These are phyloP conservation scores for Quillaja saponaria DNA, from an alignment of 306 rosid genomes.

Conservation along the genomic window DNA sequence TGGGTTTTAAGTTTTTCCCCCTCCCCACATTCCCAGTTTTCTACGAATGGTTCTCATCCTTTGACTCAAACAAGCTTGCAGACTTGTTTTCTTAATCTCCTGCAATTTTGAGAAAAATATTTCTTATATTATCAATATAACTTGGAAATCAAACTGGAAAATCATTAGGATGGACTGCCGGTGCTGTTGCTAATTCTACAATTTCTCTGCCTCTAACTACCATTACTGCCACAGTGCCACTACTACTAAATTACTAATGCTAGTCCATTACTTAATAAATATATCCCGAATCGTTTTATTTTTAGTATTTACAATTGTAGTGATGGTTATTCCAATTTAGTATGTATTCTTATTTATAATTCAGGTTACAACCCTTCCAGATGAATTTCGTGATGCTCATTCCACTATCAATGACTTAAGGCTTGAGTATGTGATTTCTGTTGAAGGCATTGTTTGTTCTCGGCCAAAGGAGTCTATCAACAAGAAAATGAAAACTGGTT, in stretches of 20 bases:
- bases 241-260: not conserved
- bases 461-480: conserved; percentile 79
- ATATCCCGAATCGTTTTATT: too few relatives aligned
- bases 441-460: conserved; percentile 80
- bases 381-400: conserved; percentile 81
- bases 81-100: not conserved
- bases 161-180: not conserved
- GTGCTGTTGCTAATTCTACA: conserved; percentile 5
- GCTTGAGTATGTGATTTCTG: conserved; percentile 83
- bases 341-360: conserved; percentile 31
- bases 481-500: conserved; percentile 83
- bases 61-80: not conserved
- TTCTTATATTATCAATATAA: not conserved
- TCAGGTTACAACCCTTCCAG: conserved; percentile 90
- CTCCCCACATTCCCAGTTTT: not conserved
- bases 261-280: too few relatives aligned
- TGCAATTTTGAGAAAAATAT: conserved; percentile 5
- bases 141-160: not conserved
- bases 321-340: not conserved
- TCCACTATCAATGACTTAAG: conserved; percentile 61
- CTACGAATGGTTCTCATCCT: not conserved
- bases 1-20: not conserved
- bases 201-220: not conserved
- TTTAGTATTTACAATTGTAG: not conserved
- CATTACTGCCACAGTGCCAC: conserved; percentile 2